Evolutionary conservation across 495 filamentous ascomycete genomes (phyloP).

Genomic region (Letharia lupina): DNA sequence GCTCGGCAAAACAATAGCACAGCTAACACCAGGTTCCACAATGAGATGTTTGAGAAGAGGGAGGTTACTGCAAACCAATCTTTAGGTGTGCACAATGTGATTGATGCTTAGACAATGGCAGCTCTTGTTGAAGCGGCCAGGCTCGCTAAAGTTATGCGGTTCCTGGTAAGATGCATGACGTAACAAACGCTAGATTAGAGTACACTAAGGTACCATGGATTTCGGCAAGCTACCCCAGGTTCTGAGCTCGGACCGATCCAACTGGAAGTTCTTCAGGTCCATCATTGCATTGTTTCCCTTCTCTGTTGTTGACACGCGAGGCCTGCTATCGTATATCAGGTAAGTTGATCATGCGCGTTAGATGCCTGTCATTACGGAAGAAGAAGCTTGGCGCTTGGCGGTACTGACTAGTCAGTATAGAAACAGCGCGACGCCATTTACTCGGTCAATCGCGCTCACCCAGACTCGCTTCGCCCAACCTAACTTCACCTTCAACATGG

Average conservation of each 20-base stretch:
- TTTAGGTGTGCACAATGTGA: no score
- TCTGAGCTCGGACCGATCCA: background rate
- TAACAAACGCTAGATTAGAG: background rate
- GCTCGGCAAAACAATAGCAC: background rate
- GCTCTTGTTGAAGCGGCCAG: background rate
- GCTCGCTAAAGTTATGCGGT: background rate
- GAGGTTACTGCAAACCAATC: no score
- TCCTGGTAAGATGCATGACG: background rate
- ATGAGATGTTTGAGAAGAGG: no score
- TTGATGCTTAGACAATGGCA: background rate
- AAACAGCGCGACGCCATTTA: background rate
- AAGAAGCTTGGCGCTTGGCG: background rate
- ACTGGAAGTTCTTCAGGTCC: background rate
- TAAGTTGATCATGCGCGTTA: background rate
- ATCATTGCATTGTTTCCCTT: background rate
- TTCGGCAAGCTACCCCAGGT: background rate
- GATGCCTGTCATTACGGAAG: background rate
- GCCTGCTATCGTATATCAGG: background rate
- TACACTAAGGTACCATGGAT: background rate
- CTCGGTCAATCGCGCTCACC: background rate
- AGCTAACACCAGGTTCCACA: background rate
- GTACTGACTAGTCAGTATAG: background rate
- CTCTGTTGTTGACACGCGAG: background rate
- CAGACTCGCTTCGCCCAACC: background rate
- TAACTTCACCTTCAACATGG: constrained; percentile 11